Evolutionary conservation across 306 rosid species (phyloP).

Genomic region (Castanospermum australe): DNA sequence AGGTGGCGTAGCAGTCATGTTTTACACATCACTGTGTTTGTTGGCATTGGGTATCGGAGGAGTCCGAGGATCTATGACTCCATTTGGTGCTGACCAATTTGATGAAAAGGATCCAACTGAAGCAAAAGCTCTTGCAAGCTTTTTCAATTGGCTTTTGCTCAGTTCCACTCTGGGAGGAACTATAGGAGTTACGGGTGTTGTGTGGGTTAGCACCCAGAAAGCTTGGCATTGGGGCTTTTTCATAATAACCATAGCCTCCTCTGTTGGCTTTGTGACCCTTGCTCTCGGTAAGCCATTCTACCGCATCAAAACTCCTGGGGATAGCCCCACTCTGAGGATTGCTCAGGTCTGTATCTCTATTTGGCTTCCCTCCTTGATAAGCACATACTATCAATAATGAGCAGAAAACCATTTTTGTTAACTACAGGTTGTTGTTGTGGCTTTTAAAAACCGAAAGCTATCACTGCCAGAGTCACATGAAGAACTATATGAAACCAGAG

Average conservation of each 20-base stretch:
- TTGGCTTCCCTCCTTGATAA: neutral
- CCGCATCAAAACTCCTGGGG: conserved; percentile 51
- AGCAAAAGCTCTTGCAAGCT: conserved; percentile 65
- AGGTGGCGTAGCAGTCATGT: conserved; percentile 51
- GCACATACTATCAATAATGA: neutral
- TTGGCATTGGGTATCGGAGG: conserved; percentile 77
- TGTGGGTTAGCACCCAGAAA: conserved; percentile 54
- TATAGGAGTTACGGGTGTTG: conserved; percentile 65
- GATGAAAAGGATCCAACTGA: conserved; percentile 54
- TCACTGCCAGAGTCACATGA: conserved; percentile 43
- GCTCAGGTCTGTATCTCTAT: conserved; percentile 41
- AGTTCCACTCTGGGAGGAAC: conserved; percentile 66
- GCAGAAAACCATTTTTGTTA: neutral
- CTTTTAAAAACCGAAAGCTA: conserved; percentile 60
- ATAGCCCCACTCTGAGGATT: conserved; percentile 63
- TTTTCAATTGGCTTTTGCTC: conserved; percentile 64
- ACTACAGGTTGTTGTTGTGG: conserved; percentile 65
- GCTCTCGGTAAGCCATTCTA: conserved; percentile 77
- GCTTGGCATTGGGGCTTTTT: conserved; percentile 81
- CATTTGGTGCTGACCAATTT: conserved; percentile 86
- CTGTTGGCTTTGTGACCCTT: conserved; percentile 54
- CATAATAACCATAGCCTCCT: conserved; percentile 48
- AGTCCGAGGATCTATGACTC: conserved; percentile 69
- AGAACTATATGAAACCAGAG: conserved; percentile 62
- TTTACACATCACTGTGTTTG: conserved; percentile 56